phyloP scores from a whole-genome alignment of 129 eudicot genomes.

The Erigeron canadensis region DNA sequence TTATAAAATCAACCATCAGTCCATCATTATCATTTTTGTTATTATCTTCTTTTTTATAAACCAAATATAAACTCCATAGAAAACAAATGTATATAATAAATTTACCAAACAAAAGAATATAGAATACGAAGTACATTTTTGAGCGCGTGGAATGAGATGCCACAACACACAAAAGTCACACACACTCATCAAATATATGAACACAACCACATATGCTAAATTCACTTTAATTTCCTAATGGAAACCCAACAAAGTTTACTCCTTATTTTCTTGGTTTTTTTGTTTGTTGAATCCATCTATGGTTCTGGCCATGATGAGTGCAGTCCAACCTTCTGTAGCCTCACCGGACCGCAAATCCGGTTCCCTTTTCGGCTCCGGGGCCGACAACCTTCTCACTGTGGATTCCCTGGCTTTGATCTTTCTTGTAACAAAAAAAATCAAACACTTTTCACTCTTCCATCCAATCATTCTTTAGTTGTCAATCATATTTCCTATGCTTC shows the following conservation, averaged over 20 bases:
- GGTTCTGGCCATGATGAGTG: constrained; percentile 28
- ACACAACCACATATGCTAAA: background rate
- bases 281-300: constrained; percentile 21
- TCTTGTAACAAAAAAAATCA: constrained; percentile 46
- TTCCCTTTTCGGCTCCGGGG: constrained; percentile 61
- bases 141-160: no score
- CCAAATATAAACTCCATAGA: no score
- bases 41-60: background rate
- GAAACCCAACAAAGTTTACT: background rate
- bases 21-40: constrained; percentile 7
- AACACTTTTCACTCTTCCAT: constrained; percentile 42
- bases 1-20: background rate
- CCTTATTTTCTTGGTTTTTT: constrained; percentile 16
- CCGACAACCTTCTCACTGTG: constrained; percentile 51
- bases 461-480: constrained; percentile 44
- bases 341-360: constrained; percentile 51
- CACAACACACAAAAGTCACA: no score
- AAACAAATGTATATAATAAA: no score
- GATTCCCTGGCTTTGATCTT: constrained; percentile 66
- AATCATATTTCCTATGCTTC: constrained; percentile 39
- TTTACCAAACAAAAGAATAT: no score
- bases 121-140: no score
- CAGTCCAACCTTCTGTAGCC: constrained; percentile 37
- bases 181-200: background rate
- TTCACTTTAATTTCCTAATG: background rate